Base-by-base conservation (phyloP, 2,329 filamentous ascomycete species). In the Hypoxylon sp. region DNA sequence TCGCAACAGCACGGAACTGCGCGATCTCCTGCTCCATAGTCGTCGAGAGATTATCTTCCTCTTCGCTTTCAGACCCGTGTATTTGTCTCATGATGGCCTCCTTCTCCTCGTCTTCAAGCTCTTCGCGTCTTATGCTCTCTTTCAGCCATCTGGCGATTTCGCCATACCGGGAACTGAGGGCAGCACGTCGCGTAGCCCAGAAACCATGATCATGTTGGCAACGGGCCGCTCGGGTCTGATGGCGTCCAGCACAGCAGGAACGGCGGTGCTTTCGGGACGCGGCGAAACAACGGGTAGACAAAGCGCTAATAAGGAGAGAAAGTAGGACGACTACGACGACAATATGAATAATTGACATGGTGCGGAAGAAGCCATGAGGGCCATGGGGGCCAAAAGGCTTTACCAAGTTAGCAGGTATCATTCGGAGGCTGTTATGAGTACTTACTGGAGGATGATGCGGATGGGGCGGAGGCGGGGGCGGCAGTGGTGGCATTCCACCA, bases 1-100 rank as follows among this genome's bases (percentile, higher is more conserved):
- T 78, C 5, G 83, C 84, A 1, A 81, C 84, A 55, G 80, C 79
- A 1, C 84, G 80, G 75, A 87, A 84, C 53, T 81, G 78, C 2
- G 83, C 81, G 69, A 87, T 81, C 72, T 86, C 84, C 71, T 85
- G 80, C 69, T 84, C 82, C 81, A 86, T 83, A 2, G 81, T 81
- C 10, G 75, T 77, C 29, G 76, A 77, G 14, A 77, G 44, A 72
- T 73, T 53, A 57, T 76, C 74, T 33, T 74, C 75, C n/a, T 80
- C 72, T 39, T 77, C 75, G 17, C 63, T 72, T 24, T 76, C 74
- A 5, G 71, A 66, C 14, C 71, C 67, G 31, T 74, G 68, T 46
- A 76, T 5, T 29, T 69, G 64, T 63, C 73, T 67, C 63, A 79
- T 66, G 44, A 80, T 77, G 9, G 76, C 76, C 42, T 80, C 76